Evolutionary conservation across 495 filamentous ascomycete species (phyloP), one percentile per base, ranked within the genome.

Genomic region (Extremus antarcticus): DNA sequence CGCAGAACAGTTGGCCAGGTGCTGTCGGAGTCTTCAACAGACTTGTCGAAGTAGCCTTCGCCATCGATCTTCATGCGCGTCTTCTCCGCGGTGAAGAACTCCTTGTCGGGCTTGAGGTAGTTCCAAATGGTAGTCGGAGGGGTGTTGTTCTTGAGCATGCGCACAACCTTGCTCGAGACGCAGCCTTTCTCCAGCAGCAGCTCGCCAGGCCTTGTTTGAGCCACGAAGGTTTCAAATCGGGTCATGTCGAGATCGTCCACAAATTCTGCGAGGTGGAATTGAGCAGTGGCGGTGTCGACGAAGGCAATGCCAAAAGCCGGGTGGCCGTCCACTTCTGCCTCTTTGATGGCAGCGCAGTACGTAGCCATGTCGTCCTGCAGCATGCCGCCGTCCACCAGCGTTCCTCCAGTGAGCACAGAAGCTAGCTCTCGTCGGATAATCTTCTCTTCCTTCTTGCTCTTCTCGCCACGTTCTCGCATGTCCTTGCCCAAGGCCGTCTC

Each of bases 81-180:
- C 40, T 82, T 78, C 54, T 92, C 87, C 0, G 87, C 85, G 43
- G 86, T 78, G 90, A 90, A 95, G 66, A 99, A 99, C 68, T 99
- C 92, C 46, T 82, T 89, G 1, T 73, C 80, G 0, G 91, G 78
- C 68, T 94, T 96, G 47, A 96, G 70, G 62, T 94, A 76, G 64
- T 97, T 97, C 90, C 90, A 96, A 59, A 97, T 86, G 0, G 94
- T 96, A 1, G 86, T 94, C 0, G 90, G 91, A 1, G 79, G 76
- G 4, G 90, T 96, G 65, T 92, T 97, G 69, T 94, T 96, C 70
- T 96, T 97, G 59, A 99, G 69, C 48, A 97, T 97, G n/a, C 92
- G 87, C 56, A 92, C 63, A 1, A 86, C 86, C 65, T 89, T 90
- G 16, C 82, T 80, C 0, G 91, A 95, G 39, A 95, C 74, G 49